Conservation (phyloP, 1,284 basidiomycete genomes). For the Xerocomus cyaneibrunnescens region DNA sequence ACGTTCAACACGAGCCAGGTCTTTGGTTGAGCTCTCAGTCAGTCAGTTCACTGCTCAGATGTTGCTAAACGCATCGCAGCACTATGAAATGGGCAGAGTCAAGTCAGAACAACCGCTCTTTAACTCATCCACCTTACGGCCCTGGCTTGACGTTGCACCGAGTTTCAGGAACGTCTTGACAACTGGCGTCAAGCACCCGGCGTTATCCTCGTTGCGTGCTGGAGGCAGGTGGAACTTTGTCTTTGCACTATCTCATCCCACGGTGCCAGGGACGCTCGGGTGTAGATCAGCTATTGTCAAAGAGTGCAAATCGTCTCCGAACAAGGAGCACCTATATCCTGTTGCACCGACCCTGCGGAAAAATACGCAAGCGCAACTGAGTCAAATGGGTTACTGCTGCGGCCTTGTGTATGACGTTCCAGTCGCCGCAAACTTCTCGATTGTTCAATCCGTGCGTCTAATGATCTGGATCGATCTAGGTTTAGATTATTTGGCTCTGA, state of each 20-base stretch:
- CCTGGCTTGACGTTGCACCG: too few relatives aligned
- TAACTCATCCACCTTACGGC: too few relatives aligned
- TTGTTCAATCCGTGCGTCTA: neutral
- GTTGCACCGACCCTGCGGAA: too few relatives aligned
- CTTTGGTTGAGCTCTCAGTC: too few relatives aligned
- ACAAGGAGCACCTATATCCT: neutral
- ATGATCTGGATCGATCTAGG: slow-evolving; percentile 1
- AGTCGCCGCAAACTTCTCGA: slow-evolving; percentile 2
- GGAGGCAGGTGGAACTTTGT: too few relatives aligned
- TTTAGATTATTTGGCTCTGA: neutral
- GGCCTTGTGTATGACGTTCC: neutral
- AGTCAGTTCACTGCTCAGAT: too few relatives aligned
- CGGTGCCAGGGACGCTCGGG: neutral
- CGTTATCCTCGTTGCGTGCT: neutral
- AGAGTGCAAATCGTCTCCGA: neutral
- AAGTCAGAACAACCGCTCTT: too few relatives aligned
- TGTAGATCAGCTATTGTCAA: neutral
- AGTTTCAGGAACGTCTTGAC: slow-evolving; percentile 6
- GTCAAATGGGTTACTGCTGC: neutral
- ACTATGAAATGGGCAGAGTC: too few relatives aligned
- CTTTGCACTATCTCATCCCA: neutral
- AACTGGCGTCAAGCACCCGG: neutral
- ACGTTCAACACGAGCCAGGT: too few relatives aligned
- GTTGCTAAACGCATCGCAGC: too few relatives aligned
- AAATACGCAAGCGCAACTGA: neutral